Evolutionary conservation across 2,329 filamentous ascomycete genomes (phyloP).

Genomic region (Lecanicillium sp.): DNA sequence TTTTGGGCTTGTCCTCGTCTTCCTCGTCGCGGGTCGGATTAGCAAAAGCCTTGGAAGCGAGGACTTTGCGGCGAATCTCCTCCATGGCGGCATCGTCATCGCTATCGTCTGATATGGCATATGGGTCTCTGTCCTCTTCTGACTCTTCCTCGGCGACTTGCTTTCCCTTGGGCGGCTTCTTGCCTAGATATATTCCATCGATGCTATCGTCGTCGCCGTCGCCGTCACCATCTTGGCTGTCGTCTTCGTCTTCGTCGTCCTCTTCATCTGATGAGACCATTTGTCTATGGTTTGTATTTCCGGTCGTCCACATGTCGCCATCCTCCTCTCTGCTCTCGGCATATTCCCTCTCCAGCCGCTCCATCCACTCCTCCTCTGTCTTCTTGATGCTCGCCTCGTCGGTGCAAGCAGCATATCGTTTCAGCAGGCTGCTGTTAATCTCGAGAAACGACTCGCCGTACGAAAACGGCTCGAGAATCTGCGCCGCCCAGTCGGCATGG

Average conservation of each 20-base stretch:
- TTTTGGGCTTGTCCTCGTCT: constrained; percentile 34
- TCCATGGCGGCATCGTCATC: constrained; percentile 86
- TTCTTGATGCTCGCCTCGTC: constrained; percentile 78
- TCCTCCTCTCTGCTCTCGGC: constrained; percentile 65
- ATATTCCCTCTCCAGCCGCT: constrained; percentile 84
- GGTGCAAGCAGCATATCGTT: constrained; percentile 74
- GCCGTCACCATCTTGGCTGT: constrained; percentile 39
- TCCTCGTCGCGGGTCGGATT: constrained; percentile 25
- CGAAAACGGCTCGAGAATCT: constrained; percentile 74
- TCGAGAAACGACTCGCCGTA: constrained; percentile 85
- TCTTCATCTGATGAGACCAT: constrained; percentile 49
- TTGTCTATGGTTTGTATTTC: constrained; percentile 70
- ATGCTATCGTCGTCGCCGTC: constrained; percentile 36
- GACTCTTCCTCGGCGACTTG: constrained; percentile 29
- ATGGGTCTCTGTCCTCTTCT: constrained; percentile 54
- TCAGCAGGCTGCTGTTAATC: constrained; percentile 78
- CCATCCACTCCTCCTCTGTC: constrained; percentile 81
- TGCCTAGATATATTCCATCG: constrained; percentile 56
- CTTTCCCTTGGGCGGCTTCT: constrained; percentile 28
- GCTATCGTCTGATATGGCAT: constrained; percentile 68
- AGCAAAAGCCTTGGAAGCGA: constrained; percentile 82
- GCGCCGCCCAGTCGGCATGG: constrained; percentile 81
- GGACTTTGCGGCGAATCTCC: constrained; percentile 80
- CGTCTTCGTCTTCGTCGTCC: constrained; percentile 40
- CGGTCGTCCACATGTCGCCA: constrained; percentile 79